Evolutionary conservation across 2,329 filamentous ascomycete species (phyloP).

Genomic region (Trichoderma hamatum): DNA sequence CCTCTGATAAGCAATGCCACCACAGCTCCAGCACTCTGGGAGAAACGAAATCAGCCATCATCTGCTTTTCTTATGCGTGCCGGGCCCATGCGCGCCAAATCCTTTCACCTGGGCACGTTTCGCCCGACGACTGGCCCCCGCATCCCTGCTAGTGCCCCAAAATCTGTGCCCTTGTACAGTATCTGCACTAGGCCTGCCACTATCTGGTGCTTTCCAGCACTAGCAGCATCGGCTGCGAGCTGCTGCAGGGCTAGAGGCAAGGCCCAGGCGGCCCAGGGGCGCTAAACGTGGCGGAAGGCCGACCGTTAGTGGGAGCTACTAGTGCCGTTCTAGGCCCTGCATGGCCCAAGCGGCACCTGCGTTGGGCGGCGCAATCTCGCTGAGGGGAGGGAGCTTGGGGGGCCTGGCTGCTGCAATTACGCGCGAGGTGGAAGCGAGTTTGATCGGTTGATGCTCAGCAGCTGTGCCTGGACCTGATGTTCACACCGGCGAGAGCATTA

Average conservation of each 20-base stretch:
- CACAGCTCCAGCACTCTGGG: not conserved
- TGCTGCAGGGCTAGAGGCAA: slow-evolving; percentile 3
- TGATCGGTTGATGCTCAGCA: no score
- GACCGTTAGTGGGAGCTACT: slow-evolving; percentile 10
- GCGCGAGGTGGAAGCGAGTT: not conserved
- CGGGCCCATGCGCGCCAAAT: not conserved
- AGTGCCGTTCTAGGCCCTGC: slow-evolving; percentile 22
- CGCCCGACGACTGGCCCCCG: not conserved
- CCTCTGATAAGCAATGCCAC: not conserved
- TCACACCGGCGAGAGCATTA: not conserved
- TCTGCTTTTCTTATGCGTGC: not conserved
- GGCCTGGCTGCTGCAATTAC: not conserved
- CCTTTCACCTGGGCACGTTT: slow-evolving; percentile 4
- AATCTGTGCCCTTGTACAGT: not conserved
- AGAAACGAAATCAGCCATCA: not conserved
- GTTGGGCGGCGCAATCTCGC: slow-evolving; percentile 20
- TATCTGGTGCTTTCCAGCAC: not conserved
- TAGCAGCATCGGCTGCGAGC: slow-evolving; percentile 2
- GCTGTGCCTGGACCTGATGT: not conserved
- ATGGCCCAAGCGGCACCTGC: slow-evolving; percentile 17
- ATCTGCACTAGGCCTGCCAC: not conserved
- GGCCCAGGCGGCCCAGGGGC: not conserved
- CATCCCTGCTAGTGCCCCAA: not conserved
- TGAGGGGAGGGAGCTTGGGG: not conserved
- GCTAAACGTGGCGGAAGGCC: slow-evolving; percentile 11